phyloP scores from a whole-genome alignment of 2,329 filamentous ascomycete species.

The Arthrobotrys sinensis region DNA sequence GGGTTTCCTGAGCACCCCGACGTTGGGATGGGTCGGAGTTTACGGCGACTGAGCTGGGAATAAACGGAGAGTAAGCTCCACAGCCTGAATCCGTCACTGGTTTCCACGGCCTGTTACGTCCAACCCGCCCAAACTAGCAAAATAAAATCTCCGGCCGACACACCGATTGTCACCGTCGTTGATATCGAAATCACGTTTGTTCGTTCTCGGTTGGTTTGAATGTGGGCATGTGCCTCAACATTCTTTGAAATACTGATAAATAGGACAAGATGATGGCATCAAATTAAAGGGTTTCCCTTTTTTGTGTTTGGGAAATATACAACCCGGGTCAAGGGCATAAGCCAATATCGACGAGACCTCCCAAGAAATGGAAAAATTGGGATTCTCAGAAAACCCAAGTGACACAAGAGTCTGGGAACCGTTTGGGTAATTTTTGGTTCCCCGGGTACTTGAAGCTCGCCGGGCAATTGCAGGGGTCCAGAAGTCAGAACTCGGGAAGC shows the following conservation, averaged over 20 bases:
- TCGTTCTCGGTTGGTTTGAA: not conserved
- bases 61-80: conserved; percentile 61
- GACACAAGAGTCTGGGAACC: conserved; percentile 7
- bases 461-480: not conserved
- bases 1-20: conserved; percentile 56
- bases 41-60: conserved; percentile 55
- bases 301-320: not conserved
- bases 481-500: conserved; percentile 32
- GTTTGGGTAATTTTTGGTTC: not conserved
- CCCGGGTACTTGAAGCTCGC: conserved; percentile 20
- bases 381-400: not conserved
- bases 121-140: conserved; percentile 44
- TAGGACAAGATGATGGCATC: not conserved
- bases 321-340: conserved; percentile 16
- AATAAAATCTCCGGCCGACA: conserved; percentile 60
- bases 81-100: conserved; percentile 45
- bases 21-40: conserved; percentile 51
- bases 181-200: conserved; percentile 24
- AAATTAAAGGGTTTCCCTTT: not conserved
- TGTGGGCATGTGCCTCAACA: conserved; percentile 25
- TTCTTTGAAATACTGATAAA: not conserved
- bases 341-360: conserved; percentile 1
- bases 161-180: conserved; percentile 49
- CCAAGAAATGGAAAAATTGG: conserved; percentile 17
- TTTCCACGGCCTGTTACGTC: conserved; percentile 31